Percentiles rank a stretch among this genome's conserved stretches.
Conservation (phyloP, 257 asterid species). For the Scutellaria barbata region DNA sequence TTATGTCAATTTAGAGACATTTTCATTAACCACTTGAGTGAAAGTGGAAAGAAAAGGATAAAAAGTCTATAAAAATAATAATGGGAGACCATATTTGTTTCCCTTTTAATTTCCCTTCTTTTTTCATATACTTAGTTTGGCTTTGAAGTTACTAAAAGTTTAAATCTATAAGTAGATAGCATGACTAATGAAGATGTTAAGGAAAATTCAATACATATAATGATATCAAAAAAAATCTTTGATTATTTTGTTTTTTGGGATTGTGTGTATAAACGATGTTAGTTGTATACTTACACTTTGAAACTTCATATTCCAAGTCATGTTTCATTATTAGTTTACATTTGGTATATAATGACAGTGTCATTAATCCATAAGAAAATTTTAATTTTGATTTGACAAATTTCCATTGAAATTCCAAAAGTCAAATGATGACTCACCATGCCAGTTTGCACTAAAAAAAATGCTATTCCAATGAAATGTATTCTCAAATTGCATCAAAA, state of each 20-base stretch:
- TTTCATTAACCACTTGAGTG: conserved; percentile 50
- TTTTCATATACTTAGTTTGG: conserved; percentile 39
- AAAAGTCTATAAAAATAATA: conserved; percentile 35
- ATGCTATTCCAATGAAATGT: too few relatives aligned
- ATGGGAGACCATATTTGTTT: conserved; percentile 33
- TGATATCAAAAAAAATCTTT: background rate
- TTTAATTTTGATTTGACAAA: too few relatives aligned
- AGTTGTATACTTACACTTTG: too few relatives aligned
- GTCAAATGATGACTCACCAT: too few relatives aligned
- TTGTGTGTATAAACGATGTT: too few relatives aligned
- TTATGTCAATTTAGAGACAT: conserved; percentile 49
- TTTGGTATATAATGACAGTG: too few relatives aligned
- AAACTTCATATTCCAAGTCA: too few relatives aligned
- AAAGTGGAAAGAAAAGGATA: conserved; percentile 37
- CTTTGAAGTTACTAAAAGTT: conserved; percentile 51
- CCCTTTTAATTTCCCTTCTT: background rate
- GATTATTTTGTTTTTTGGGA: background rate
- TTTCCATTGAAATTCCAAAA: too few relatives aligned
- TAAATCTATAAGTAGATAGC: conserved; percentile 8
- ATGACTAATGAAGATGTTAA: conserved; percentile 12
- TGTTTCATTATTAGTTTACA: too few relatives aligned
- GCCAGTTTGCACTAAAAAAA: too few relatives aligned
- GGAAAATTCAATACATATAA: background rate
- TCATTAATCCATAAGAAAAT: too few relatives aligned
- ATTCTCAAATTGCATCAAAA: background rate